Evolutionary conservation across 176 grass and related monocot genomes (phyloP).

Genomic region (Alopecurus myosuroides): DNA sequence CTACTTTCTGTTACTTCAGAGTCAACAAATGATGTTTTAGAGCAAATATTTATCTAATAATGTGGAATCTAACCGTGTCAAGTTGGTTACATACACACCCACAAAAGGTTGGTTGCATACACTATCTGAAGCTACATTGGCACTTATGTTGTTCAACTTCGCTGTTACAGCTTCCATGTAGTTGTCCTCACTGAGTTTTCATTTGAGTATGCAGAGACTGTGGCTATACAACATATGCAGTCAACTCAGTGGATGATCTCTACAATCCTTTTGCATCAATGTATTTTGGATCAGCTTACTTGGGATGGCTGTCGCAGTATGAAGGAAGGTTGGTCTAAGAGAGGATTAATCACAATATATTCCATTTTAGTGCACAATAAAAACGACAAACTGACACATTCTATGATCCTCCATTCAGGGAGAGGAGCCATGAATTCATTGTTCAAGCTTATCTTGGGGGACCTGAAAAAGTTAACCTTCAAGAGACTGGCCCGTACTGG

Average conservation of each 20-base stretch:
- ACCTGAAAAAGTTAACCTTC: constrained; percentile 89
- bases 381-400: constrained; percentile 3
- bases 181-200: background rate
- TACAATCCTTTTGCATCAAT: constrained; percentile 99
- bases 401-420: constrained; percentile 33
- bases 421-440: constrained; percentile 77
- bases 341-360: background rate
- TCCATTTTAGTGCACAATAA: constrained; percentile 8
- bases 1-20: background rate
- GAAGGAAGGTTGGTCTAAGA: constrained; percentile 66
- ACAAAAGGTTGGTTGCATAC: background rate
- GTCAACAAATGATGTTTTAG: background rate
- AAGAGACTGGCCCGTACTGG: constrained; percentile 83
- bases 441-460: constrained; percentile 90
- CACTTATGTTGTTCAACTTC: background rate
- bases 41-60: constrained; percentile 11
- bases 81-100: background rate
- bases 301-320: constrained; percentile 73
- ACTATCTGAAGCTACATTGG: background rate
- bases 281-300: constrained; percentile 88
- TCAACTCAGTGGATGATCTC: constrained; percentile 77
- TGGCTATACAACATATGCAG: constrained; percentile 58
- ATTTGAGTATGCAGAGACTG: constrained; percentile 55
- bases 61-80: background rate
- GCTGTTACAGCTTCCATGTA: background rate